A percentile compares a stretch with the other conserved stretches of the same genome.
These are phyloP conservation scores for Orobanche coerulescens DNA, from an alignment of 257 asterid genomes.

Conservation along the genomic window DNA sequence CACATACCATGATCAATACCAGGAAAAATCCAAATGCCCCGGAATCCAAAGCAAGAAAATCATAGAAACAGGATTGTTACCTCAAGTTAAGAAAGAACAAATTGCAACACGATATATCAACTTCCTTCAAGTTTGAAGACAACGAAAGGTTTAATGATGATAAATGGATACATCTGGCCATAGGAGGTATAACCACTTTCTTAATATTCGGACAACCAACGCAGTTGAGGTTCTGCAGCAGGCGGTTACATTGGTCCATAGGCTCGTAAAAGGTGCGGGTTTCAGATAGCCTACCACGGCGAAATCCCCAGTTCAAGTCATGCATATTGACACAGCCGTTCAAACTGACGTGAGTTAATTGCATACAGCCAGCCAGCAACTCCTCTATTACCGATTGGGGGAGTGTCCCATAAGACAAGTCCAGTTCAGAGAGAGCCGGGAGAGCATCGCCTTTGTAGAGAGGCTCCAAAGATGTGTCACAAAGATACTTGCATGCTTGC, in stretches of 20 bases:
- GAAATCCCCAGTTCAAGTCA: slow-evolving; percentile 80
- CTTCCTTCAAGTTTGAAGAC: slow-evolving; percentile 87
- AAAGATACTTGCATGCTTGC: slow-evolving; percentile 99
- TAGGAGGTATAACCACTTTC: slow-evolving; percentile 79
- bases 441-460: slow-evolving; percentile 82
- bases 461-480: slow-evolving; percentile 77
- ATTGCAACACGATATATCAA: slow-evolving; percentile 75
- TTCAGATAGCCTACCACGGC: slow-evolving; percentile 25
- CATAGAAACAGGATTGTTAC: slow-evolving; percentile 28
- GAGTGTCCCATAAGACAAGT: slow-evolving; percentile 88
- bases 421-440: slow-evolving; percentile 80
- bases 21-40: not conserved
- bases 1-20: slow-evolving; percentile 16
- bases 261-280: slow-evolving; percentile 22
- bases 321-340: slow-evolving; percentile 94
- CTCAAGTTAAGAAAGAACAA: slow-evolving; percentile 81
- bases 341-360: slow-evolving; percentile 84
- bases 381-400: slow-evolving; percentile 88
- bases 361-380: slow-evolving; percentile 80
- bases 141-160: slow-evolving; percentile 76
- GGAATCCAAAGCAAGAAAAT: not conserved
- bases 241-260: slow-evolving; percentile 36
- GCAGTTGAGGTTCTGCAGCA: slow-evolving; percentile 81
- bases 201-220: slow-evolving; percentile 91
- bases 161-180: slow-evolving; percentile 68